phyloP scores from a whole-genome alignment of 768 basidiomycete species.

The Auricularia sp. region DNA sequence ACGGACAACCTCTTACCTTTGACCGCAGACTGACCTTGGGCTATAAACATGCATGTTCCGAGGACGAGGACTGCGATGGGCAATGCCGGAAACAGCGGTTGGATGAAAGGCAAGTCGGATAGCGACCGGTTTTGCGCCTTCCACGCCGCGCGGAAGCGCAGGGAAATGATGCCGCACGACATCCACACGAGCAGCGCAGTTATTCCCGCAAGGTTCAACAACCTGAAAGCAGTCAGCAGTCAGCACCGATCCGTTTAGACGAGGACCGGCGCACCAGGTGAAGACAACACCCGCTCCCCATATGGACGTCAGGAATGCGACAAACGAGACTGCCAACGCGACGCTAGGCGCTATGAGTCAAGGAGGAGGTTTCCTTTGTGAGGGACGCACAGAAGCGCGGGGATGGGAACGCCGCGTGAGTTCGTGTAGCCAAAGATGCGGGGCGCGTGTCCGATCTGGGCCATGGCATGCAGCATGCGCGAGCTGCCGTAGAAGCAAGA shows the following conservation, averaged over 20 bases:
- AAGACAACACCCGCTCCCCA: conserved; percentile 49
- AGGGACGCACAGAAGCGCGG: conserved; percentile 38
- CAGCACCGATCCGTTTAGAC: conserved; percentile 5
- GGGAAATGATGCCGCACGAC: conserved; percentile 41
- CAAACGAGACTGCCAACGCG: conserved; percentile 36
- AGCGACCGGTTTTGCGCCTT: conserved; percentile 39
- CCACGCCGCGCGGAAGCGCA: conserved; percentile 59
- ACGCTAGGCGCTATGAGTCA: conserved; percentile 22
- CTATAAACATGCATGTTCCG: conserved; percentile 42
- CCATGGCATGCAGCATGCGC: conserved; percentile 51
- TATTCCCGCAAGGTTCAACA: conserved; percentile 55
- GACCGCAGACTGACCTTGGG: conserved; percentile 45
- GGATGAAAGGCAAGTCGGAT: conserved; percentile 47
- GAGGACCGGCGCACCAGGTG: conserved; percentile 22
- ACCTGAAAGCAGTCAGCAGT: conserved; percentile 15
- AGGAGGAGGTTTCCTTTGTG: conserved; percentile 4
- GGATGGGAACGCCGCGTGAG: conserved; percentile 52
- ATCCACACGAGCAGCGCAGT: conserved; percentile 62
- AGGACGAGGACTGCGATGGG: conserved; percentile 42
- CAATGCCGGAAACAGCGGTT: conserved; percentile 46
- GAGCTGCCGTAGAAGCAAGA: conserved; percentile 60
- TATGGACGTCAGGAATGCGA: conserved; percentile 49
- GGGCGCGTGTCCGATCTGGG: conserved; percentile 56
- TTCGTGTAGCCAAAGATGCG: conserved; percentile 55
- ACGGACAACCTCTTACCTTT: conserved; percentile 27